phyloP scores from a whole-genome alignment of 257 asterid species.

The Solanum lignicaule region DNA sequence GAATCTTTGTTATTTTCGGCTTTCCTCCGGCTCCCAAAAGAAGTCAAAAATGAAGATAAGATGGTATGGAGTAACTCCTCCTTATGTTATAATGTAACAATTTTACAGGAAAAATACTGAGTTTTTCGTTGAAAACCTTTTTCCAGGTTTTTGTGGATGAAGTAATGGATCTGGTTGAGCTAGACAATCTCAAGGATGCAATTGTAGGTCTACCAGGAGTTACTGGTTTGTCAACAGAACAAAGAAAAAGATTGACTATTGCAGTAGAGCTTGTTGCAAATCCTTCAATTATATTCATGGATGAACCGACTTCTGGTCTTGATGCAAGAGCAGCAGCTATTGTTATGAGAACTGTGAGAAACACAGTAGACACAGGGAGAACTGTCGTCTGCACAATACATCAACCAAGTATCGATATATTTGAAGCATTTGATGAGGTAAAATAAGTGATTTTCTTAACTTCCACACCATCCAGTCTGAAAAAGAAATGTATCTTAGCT shows the following conservation, averaged over 20 bases:
- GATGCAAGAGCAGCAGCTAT: conserved; percentile 75
- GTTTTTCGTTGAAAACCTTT: neutral
- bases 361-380: conserved; percentile 71
- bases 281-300: conserved; percentile 70
- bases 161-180: conserved; percentile 55
- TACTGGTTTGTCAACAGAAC: conserved; percentile 54
- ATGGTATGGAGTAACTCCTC: conserved; percentile 17
- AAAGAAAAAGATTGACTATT: conserved; percentile 55
- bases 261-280: conserved; percentile 66
- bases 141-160: conserved; percentile 45
- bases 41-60: conserved; percentile 36
- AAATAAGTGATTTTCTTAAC: neutral
- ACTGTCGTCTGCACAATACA: conserved; percentile 69
- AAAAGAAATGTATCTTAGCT: neutral
- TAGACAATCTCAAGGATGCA: conserved; percentile 37
- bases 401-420: conserved; percentile 62
- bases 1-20: conserved; percentile 61
- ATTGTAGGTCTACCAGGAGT: conserved; percentile 58
- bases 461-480: neutral
- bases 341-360: conserved; percentile 66
- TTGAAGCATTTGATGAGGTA: conserved; percentile 73
- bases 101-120: neutral
- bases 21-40: conserved; percentile 43
- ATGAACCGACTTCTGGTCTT: conserved; percentile 66
- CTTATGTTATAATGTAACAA: neutral